Evolutionary conservation across 1,284 basidiomycete genomes (phyloP).

Genomic region (Ustilago curta): DNA sequence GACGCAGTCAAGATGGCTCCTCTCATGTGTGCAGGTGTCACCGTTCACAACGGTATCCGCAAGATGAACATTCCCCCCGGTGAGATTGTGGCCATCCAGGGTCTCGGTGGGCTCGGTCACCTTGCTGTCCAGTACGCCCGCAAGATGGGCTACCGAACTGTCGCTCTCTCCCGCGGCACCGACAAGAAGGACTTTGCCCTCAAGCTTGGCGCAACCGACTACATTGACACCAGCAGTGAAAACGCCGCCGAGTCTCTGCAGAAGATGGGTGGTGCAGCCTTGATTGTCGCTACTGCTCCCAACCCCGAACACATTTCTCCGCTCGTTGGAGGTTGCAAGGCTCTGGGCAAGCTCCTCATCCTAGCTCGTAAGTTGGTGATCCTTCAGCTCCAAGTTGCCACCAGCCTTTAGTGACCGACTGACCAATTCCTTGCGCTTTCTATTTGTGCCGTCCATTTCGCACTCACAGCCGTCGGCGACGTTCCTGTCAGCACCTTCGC

Average conservation of each 20-base stretch:
- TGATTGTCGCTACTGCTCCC: constrained; percentile 70
- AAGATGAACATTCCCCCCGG: constrained; percentile 65
- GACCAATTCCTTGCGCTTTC: neutral
- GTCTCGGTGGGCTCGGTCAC: constrained; percentile 71
- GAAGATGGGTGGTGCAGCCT: constrained; percentile 70
- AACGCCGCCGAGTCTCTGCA: constrained; percentile 67
- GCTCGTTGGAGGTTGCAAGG: constrained; percentile 67
- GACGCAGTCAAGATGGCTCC: constrained; percentile 70
- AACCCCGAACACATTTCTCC: constrained; percentile 63
- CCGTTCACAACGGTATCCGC: constrained; percentile 70
- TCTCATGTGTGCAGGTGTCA: constrained; percentile 71
- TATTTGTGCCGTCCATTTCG: neutral
- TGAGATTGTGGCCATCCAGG: constrained; percentile 70
- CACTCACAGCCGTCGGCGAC: constrained; percentile 38
- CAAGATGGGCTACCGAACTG: constrained; percentile 69
- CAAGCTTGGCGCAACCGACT: constrained; percentile 70
- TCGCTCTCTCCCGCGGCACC: constrained; percentile 67
- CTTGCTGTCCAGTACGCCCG: constrained; percentile 68
- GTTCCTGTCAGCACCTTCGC: constrained; percentile 55
- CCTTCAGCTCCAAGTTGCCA: too few species aligned
- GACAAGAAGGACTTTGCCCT: constrained; percentile 68
- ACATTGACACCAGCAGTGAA: constrained; percentile 64
- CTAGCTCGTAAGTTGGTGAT: constrained; percentile 43
- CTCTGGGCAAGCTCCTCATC: constrained; percentile 68
- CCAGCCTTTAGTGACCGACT: neutral